phyloP scores from a whole-genome alignment of 441 rosid species.

The Gossypium lobatum region DNA sequence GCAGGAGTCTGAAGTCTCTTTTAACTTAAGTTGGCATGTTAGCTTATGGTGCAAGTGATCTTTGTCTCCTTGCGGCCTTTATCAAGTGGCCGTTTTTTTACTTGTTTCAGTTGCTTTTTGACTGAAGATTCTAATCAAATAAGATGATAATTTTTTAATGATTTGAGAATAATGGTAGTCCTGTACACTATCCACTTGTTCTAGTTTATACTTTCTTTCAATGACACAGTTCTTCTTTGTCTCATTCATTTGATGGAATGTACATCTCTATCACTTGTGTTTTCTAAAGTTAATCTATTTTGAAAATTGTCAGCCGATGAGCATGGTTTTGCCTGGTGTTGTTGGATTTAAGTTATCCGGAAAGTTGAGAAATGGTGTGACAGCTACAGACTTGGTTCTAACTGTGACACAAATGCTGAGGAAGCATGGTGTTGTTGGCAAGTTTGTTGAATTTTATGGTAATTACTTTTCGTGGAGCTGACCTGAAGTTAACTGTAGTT shows the following conservation, averaged over 20 bases:
- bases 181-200: background rate
- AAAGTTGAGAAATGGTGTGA: slow-evolving; percentile 76
- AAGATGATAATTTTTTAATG: background rate
- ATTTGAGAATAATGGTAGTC: background rate
- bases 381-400: slow-evolving; percentile 96
- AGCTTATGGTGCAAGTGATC: background rate
- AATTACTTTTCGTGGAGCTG: slow-evolving; percentile 19
- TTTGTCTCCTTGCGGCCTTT: background rate
- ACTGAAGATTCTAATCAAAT: background rate
- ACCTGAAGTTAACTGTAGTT: slow-evolving; percentile 12
- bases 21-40: background rate
- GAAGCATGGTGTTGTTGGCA: slow-evolving; percentile 99
- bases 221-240: background rate
- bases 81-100: background rate
- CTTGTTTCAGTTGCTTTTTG: background rate
- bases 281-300: slow-evolving; percentile 8
- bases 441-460: slow-evolving; percentile 98
- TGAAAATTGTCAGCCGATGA: slow-evolving; percentile 78
- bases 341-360: slow-evolving; percentile 96
- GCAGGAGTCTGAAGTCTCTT: background rate
- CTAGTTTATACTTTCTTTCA: background rate
- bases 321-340: slow-evolving; percentile 99
- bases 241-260: background rate
- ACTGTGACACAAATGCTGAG: slow-evolving; percentile 96
- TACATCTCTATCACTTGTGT: background rate